phyloP scores from a whole-genome alignment of 148 eudicot genomes.

The Simmondsia chinensis region DNA sequence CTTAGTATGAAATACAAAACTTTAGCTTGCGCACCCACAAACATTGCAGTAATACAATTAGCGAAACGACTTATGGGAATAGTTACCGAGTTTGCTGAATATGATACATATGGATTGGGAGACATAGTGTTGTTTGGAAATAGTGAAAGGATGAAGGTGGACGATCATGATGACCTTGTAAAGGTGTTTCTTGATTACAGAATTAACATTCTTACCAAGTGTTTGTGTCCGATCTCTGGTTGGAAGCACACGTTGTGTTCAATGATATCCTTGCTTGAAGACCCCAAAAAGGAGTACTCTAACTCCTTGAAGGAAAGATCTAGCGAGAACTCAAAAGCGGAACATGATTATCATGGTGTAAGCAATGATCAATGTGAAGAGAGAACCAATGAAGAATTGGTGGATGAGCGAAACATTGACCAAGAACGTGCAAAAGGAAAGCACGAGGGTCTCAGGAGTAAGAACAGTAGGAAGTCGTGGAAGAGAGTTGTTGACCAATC shows the following conservation, averaged over 20 bases:
- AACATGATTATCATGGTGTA: too few relatives aligned
- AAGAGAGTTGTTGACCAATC: conserved; percentile 13
- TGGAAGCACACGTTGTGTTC: conserved; percentile 17
- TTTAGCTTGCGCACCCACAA: conserved; percentile 41
- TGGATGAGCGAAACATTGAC: not conserved
- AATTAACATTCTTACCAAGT: conserved; percentile 10
- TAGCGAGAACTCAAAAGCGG: too few relatives aligned
- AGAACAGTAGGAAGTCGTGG: conserved; percentile 5
- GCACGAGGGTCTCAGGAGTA: not conserved
- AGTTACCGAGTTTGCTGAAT: not conserved
- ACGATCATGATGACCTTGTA: conserved; percentile 16
- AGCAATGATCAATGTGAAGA: not conserved
- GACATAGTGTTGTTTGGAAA: conserved; percentile 23
- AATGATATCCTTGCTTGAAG: conserved; percentile 28
- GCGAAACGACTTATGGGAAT: conserved; percentile 16
- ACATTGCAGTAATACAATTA: conserved; percentile 31
- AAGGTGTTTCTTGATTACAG: conserved; percentile 23
- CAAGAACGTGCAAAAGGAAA: not conserved
- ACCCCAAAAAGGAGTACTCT: conserved; percentile 22
- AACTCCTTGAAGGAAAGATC: conserved; percentile 15
- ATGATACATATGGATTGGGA: conserved; percentile 15
- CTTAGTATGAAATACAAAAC: conserved; percentile 21
- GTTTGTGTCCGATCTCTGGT: conserved; percentile 20
- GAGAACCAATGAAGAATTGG: not conserved
- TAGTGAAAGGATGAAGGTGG: conserved; percentile 19